phyloP scores from a whole-genome alignment of 257 asterid species.

The Linderniella brevidens region DNA sequence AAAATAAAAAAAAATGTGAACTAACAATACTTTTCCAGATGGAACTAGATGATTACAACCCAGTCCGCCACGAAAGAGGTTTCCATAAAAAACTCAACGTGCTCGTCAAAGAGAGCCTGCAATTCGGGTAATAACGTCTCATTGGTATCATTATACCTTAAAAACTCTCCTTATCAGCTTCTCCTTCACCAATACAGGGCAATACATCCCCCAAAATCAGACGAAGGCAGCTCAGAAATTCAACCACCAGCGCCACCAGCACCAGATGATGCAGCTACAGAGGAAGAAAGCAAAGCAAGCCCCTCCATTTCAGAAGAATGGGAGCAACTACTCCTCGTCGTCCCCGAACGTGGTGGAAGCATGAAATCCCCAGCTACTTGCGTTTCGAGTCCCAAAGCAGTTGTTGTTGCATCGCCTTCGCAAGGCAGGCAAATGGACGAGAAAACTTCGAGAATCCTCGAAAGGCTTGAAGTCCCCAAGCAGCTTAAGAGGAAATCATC shows the following conservation, averaged over 20 bases:
- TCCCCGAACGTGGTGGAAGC: conserved; percentile 21
- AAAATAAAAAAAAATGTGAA: conserved; percentile 9
- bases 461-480: conserved; percentile 73
- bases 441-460: conserved; percentile 74
- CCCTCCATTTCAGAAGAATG: conserved; percentile 51
- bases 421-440: conserved; percentile 51
- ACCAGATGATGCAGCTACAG: not conserved
- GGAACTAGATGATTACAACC: conserved; percentile 56
- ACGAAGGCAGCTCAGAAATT: conserved; percentile 20
- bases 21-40: conserved; percentile 45
- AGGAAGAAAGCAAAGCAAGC: conserved; percentile 13
- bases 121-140: conserved; percentile 45
- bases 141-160: not conserved
- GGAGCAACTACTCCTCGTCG: conserved; percentile 57
- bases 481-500: conserved; percentile 54
- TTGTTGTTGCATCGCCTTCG: conserved; percentile 28
- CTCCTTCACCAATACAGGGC: conserved; percentile 25
- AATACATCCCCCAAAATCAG: conserved; percentile 31
- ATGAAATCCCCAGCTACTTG: conserved; percentile 31
- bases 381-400: conserved; percentile 22
- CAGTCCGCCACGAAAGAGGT: conserved; percentile 74
- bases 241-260: not conserved
- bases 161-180: not conserved
- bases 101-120: conserved; percentile 86
- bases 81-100: conserved; percentile 68